A percentile compares a stretch with the other conserved stretches of the same genome.
Evolutionary conservation across 116 monocot species (phyloP).

Genomic region (Posidonia oceanica): DNA sequence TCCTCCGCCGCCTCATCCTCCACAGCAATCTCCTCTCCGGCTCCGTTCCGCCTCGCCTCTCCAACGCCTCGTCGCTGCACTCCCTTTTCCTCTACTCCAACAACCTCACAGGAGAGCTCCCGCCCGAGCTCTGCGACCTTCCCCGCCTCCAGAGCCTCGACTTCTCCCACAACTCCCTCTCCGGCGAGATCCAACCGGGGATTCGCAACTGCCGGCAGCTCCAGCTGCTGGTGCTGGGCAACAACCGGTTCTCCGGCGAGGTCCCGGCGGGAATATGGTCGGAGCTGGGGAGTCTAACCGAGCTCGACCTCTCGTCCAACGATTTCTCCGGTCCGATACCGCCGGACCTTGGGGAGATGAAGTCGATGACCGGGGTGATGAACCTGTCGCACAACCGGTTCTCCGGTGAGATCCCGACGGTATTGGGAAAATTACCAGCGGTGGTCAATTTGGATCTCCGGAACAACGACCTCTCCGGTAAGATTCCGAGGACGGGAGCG

Average conservation of each 20-base stretch:
- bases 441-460: slow-evolving; percentile 66
- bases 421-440: slow-evolving; percentile 48
- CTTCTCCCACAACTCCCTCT: slow-evolving; percentile 49
- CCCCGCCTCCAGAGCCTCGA: slow-evolving; percentile 85
- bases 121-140: slow-evolving; percentile 39
- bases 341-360: slow-evolving; percentile 51
- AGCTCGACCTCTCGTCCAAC: slow-evolving; percentile 85
- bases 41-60: slow-evolving; percentile 44
- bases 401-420: slow-evolving; percentile 49
- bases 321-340: slow-evolving; percentile 47
- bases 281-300: slow-evolving; percentile 34
- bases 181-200: slow-evolving; percentile 39
- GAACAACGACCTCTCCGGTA: slow-evolving; percentile 81
- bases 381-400: slow-evolving; percentile 72
- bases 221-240: slow-evolving; percentile 46
- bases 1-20: slow-evolving; percentile 82
- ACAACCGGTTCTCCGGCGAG: slow-evolving; percentile 49
- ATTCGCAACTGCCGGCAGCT: slow-evolving; percentile 51
- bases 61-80: slow-evolving; percentile 78
- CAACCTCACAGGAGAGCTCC: slow-evolving; percentile 60
- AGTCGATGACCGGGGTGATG: slow-evolving; percentile 47
- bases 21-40: slow-evolving; percentile 60
- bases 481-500: slow-evolving; percentile 54
- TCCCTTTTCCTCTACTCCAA: slow-evolving; percentile 84
- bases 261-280: slow-evolving; percentile 59